A percentile compares a stretch with the other conserved stretches of the same genome.
Evolutionary conservation across 495 filamentous ascomycete genomes (phyloP).

Genomic region (Penicillium goetzii): DNA sequence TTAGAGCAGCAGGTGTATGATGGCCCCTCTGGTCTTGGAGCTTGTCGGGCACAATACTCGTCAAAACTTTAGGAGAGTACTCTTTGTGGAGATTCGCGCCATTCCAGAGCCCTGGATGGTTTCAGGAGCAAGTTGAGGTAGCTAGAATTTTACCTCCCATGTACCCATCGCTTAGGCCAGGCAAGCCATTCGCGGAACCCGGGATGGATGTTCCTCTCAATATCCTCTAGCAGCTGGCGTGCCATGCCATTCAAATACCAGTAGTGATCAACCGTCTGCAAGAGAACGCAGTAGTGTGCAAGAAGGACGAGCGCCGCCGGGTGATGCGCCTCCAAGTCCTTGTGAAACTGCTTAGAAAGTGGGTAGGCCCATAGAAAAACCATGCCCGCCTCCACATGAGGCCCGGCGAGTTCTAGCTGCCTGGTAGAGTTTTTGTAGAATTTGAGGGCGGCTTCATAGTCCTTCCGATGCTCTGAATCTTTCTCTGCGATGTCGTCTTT

Average conservation of each 20-base stretch:
- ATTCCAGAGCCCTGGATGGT: background rate
- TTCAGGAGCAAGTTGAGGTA: background rate
- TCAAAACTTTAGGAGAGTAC: constrained; percentile 15
- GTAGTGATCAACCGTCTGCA: constrained; percentile 41
- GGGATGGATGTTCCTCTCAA: constrained; percentile 25
- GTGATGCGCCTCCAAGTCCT: constrained; percentile 44
- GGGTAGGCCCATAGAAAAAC: constrained; percentile 45
- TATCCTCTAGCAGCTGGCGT: constrained; percentile 27
- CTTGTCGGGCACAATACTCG: constrained; percentile 4
- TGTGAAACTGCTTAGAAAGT: constrained; percentile 47
- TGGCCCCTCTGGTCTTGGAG: constrained; percentile 62
- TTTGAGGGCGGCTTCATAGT: constrained; percentile 24
- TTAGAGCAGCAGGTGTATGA: constrained; percentile 79
- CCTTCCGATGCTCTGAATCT: constrained; percentile 14
- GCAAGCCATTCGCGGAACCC: constrained; percentile 28
- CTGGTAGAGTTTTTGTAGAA: constrained; percentile 20
- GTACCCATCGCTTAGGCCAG: constrained; percentile 31
- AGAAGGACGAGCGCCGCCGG: constrained; percentile 54
- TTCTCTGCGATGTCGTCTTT: background rate
- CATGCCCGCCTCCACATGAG: constrained; percentile 27
- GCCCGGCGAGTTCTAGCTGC: constrained; percentile 27
- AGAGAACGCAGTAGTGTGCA: constrained; percentile 45
- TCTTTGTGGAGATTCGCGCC: background rate
- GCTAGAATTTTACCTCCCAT: background rate
- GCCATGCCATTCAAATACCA: constrained; percentile 48